phyloP scores from a whole-genome alignment of 2,329 filamentous ascomycete species.

The Ophiocordyceps camponoti-floridani region DNA sequence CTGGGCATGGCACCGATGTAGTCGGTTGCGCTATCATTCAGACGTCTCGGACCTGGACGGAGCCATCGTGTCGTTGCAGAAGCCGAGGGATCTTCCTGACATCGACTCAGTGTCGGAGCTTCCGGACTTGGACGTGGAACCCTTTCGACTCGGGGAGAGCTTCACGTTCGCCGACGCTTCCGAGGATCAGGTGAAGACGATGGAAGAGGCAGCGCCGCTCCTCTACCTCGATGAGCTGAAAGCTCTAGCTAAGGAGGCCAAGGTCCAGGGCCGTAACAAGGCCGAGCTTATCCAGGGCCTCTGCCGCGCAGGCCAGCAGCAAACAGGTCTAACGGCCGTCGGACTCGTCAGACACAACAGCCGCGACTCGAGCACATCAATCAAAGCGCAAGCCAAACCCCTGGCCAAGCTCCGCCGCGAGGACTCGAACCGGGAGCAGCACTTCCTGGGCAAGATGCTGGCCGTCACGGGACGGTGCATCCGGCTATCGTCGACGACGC shows the following conservation, averaged over 20 bases:
- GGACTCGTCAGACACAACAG: slow-evolving; percentile 48
- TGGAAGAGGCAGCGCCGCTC: slow-evolving; percentile 71
- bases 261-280: slow-evolving; percentile 78
- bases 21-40: slow-evolving; percentile 58
- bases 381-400: slow-evolving; percentile 15
- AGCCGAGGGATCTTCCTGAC: slow-evolving; percentile 32
- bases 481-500: slow-evolving; percentile 51
- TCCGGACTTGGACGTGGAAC: slow-evolving; percentile 19
- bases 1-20: slow-evolving; percentile 74
- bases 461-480: slow-evolving; percentile 68
- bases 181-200: slow-evolving; percentile 49
- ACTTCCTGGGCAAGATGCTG: slow-evolving; percentile 65
- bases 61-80: slow-evolving; percentile 50
- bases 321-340: slow-evolving; percentile 55
- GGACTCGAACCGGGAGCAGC: slow-evolving; percentile 45
- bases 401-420: slow-evolving; percentile 8
- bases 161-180: slow-evolving; percentile 75
- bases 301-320: slow-evolving; percentile 52
- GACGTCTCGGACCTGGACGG: slow-evolving; percentile 60
- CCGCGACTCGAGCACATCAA: slow-evolving; percentile 31
- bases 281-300: slow-evolving; percentile 59
- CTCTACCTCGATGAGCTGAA: slow-evolving; percentile 83
- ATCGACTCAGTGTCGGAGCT: slow-evolving; percentile 4
- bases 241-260: slow-evolving; percentile 65
- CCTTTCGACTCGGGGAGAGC: slow-evolving; percentile 26